Base-by-base conservation (phyloP, 257 asterid genomes). In the Nicotiana noctiflora region DNA sequence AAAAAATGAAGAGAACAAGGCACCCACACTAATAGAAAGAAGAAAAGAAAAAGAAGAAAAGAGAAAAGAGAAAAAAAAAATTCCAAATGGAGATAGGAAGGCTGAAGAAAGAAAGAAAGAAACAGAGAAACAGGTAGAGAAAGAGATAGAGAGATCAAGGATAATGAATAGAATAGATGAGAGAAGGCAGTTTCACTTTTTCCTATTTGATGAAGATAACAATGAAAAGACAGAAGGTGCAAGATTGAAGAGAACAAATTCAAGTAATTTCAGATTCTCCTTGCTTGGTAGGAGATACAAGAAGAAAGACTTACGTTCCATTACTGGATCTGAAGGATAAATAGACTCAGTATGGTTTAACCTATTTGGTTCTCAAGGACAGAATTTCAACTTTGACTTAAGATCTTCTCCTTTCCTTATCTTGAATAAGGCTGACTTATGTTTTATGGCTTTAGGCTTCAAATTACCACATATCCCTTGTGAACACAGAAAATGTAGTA, bases 251-350 rank as follows among this genome's bases (percentile, higher is more conserved):
- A 44, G 13, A 44, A 3, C 2, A 70, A 70, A 21, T 12, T 6
- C 59, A 70, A 70, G 77, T 44, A 21, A 70, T 70, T 70, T 70
- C 59, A 70, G 37, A 72, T 72, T 72, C 25, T 17, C 37, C 77
- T 72, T 46, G 21, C 77, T 72, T 72, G 77, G 59, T 70, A 21
- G 37, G 21, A 72, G 77, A 72, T 32, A 21, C 59, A 72, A 72
- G 77, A 46, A 19, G 0, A 13, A 72, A 72, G 49, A 21, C 18
- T 12, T 44, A 40, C 8, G 77, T 46, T 21, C 37, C 23, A 32
- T 21, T 44, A 70, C 59, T 44, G 57, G 31, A 70, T 44, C 77
- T 44, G 32, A 46, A 72, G 62, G 23, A 74, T 25, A 49, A 74
- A 32, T 61, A 49, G 44, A 49, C 8, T 49, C 12, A 8, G 44